Conservation (phyloP, 2,329 filamentous ascomycete species). For the Cephalotrichum gorgonifer region DNA sequence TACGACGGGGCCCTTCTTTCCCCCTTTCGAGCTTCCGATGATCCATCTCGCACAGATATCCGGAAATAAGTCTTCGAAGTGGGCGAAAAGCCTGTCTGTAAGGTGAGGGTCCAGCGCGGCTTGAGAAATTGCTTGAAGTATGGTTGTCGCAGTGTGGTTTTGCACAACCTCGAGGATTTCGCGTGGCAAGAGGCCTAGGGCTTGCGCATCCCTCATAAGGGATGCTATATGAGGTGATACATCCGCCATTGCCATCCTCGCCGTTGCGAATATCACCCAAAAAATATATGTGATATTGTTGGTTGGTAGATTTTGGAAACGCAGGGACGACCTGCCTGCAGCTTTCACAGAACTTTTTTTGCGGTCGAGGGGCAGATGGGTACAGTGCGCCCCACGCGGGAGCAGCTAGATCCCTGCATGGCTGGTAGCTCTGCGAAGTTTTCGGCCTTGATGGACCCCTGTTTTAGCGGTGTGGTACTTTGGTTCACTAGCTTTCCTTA, state of each 20-base stretch:
- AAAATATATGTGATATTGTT: background rate
- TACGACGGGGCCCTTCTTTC: slow-evolving; percentile 33
- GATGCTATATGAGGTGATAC: slow-evolving; percentile 8
- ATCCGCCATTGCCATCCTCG: slow-evolving; percentile 9
- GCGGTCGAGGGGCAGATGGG: background rate
- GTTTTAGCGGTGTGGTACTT: background rate
- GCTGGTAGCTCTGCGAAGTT: background rate
- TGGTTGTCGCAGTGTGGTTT: slow-evolving; percentile 48
- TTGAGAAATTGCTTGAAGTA: slow-evolving; percentile 61
- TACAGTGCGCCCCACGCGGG: background rate
- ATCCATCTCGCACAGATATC: slow-evolving; percentile 80
- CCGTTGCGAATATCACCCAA: background rate
- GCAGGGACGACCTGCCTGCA: background rate
- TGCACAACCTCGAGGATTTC: slow-evolving; percentile 58
- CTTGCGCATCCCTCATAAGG: slow-evolving; percentile 9
- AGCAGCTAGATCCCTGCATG: background rate
- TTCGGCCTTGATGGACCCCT: background rate
- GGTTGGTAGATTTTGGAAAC: background rate
- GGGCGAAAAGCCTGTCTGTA: slow-evolving; percentile 63
- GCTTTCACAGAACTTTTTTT: background rate
- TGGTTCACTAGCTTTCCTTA: background rate
- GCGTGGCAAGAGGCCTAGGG: slow-evolving; percentile 39
- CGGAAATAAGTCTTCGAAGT: slow-evolving; percentile 66
- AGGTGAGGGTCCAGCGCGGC: slow-evolving; percentile 58
- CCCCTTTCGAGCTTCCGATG: slow-evolving; percentile 25